phyloP scores from a whole-genome alignment of 306 rosid species.

The Cicer cuneatum region DNA sequence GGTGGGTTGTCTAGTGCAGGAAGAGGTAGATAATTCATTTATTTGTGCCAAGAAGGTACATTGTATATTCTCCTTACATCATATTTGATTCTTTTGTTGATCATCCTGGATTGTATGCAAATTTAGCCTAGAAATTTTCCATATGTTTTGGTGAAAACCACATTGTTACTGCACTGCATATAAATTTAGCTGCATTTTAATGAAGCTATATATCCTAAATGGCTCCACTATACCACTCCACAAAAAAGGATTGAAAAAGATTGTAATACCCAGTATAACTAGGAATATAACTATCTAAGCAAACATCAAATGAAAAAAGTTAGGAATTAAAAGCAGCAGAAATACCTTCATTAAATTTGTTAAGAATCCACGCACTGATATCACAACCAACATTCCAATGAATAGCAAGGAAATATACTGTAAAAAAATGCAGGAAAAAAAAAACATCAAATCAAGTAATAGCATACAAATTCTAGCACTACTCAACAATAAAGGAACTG shows the following conservation, averaged over 20 bases:
- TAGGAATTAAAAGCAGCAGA: conserved; percentile 37
- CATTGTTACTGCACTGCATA: neutral
- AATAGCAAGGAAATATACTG: conserved; percentile 93
- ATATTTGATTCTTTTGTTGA: conserved; percentile 22
- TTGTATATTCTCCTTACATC: neutral
- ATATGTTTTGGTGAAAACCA: neutral
- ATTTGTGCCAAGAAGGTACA: neutral
- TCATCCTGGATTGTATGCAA: neutral
- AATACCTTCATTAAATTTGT: conserved; percentile 97
- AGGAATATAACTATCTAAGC: conserved; percentile 18
- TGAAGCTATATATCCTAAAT: conserved; percentile 19
- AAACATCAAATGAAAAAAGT: conserved; percentile 31
- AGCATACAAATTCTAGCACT: conserved; percentile 11
- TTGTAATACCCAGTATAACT: conserved; percentile 9
- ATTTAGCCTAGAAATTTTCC: conserved; percentile 10
- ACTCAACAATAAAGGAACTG: conserved; percentile 21
- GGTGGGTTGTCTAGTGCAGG: neutral
- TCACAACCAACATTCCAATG: conserved; percentile 91
- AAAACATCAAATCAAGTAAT: conserved; percentile 34
- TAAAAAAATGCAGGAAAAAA: conserved; percentile 38
- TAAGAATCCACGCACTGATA: conserved; percentile 94
- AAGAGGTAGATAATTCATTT: neutral
- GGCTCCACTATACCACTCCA: neutral
- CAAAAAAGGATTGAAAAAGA: neutral
- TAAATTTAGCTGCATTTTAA: neutral